phyloP scores from a whole-genome alignment of 257 asterid genomes.

The Forsythia suspensa region DNA sequence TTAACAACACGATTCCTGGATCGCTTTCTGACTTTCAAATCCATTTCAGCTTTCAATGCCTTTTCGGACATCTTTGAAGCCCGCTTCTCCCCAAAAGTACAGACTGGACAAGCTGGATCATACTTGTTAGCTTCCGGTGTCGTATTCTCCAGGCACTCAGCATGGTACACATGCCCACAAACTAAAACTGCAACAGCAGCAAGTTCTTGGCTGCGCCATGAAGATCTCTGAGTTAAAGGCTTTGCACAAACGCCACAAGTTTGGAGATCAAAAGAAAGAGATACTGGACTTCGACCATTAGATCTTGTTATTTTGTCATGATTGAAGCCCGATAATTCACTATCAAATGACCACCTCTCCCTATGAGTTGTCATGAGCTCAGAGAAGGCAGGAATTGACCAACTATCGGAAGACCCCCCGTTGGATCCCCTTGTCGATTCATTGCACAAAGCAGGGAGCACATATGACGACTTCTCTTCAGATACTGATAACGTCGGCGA shows the following conservation, averaged over 20 bases:
- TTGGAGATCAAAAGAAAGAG: slow-evolving; percentile 59
- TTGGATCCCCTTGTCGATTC: slow-evolving; percentile 73
- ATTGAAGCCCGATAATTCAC: slow-evolving; percentile 59
- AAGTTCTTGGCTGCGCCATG: slow-evolving; percentile 70
- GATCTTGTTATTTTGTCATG: slow-evolving; percentile 61
- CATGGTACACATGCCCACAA: slow-evolving; percentile 91
- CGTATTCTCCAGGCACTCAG: slow-evolving; percentile 90
- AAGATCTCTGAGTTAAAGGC: slow-evolving; percentile 65
- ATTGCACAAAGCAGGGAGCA: slow-evolving; percentile 64
- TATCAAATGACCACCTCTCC: slow-evolving; percentile 95
- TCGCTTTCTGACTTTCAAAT: too few relatives aligned
- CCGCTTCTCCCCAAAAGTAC: slow-evolving; percentile 86
- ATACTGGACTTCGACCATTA: slow-evolving; percentile 50
- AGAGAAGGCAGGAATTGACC: slow-evolving; percentile 78
- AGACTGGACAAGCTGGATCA: slow-evolving; percentile 87
- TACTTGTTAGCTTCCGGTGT: slow-evolving; percentile 74
- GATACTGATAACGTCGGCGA: slow-evolving; percentile 75
- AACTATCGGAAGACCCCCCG: slow-evolving; percentile 81
- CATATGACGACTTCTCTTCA: slow-evolving; percentile 60
- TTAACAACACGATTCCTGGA: too few relatives aligned
- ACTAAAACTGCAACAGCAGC: slow-evolving; percentile 81
- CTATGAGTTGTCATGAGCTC: slow-evolving; percentile 59
- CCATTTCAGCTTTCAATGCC: slow-evolving; percentile 58
- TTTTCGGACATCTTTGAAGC: slow-evolving; percentile 75
- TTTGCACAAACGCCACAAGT: slow-evolving; percentile 80